A percentile compares a stretch with the other conserved stretches of the same genome.
These are phyloP conservation scores for Salix purpurea DNA, from an alignment of 345 rosid genomes.

Conservation along the genomic window DNA sequence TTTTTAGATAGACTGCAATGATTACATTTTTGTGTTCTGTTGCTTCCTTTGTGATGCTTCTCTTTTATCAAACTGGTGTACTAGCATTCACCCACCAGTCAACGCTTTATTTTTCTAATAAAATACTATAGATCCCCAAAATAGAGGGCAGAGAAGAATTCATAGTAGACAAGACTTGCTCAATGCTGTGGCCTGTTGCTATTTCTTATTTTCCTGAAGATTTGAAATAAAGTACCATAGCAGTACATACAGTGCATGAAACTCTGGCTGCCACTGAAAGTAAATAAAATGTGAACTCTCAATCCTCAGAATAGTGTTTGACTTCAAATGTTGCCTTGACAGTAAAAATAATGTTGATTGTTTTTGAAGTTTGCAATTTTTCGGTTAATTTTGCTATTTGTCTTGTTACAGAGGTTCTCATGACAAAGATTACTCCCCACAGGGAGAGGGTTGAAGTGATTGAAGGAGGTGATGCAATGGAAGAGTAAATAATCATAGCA, in stretches of 20 bases:
- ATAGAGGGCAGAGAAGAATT: background rate
- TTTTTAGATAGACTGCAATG: background rate
- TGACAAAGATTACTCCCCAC: constrained; percentile 59
- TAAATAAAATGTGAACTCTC: background rate
- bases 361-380: background rate
- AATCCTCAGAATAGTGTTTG: background rate
- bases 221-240: background rate
- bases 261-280: background rate
- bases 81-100: background rate
- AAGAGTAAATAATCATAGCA: constrained; percentile 40
- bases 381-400: background rate
- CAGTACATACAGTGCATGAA: background rate
- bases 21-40: background rate
- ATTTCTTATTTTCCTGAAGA: background rate
- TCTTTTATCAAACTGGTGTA: background rate
- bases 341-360: background rate
- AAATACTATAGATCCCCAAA: background rate
- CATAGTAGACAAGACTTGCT: background rate
- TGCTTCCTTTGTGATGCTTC: background rate
- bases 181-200: background rate
- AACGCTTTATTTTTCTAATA: background rate
- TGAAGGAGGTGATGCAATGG: constrained; percentile 76
- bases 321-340: background rate
- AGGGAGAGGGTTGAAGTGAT: constrained; percentile 47
- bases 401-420: constrained; percentile 56